Base-by-base conservation (phyloP, 805 yeast genomes). In the Brettanomyces naardenensis region DNA sequence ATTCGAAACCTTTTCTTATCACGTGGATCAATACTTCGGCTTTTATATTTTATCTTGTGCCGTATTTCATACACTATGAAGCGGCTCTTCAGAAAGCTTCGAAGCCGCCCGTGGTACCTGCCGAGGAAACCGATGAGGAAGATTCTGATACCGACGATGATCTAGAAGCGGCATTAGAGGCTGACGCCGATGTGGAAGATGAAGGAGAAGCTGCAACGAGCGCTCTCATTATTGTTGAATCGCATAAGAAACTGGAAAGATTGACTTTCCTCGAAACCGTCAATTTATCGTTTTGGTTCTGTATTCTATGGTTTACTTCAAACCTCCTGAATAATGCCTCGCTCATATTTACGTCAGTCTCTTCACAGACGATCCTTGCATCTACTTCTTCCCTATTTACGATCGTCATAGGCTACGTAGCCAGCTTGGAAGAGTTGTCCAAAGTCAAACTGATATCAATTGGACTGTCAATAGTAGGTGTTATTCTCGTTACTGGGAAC, bases 321-420 rank as follows among this genome's bases (percentile, higher is more conserved):
- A 92, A 92, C 58, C 68, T 89, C 45, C 80, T 85, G 39, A 87
- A 92, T 23, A 92, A 92, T 59, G 86, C 95, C 0, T 79, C 95
- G 17, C 66, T 92, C 37, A 72, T 82, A 19, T 92, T 81, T 58
- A 92, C 98, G 0, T 79, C 89, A 10, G 98, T 92, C 17, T 94
- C 95, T 2, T 81, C 92, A 11, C 97, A 94, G 52, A 92, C 97
- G 3, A 90, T 92, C 19, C 62, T 92, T 28, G 83, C 95, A 14
- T 83, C 96, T 27, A 89, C 97, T 0, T 81, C 95, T 4, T 84
- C 95, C 6, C 88, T 92, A 55, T 92, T 92, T 73, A 92, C 98
- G 0, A 68, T 92, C 28, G 48, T 89, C 1, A 71, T 90, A 6
- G 97, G 97, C 1, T 75, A 79, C 38, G 45, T 83, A 19, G 78